Evolutionary conservation across 352 stramenopile genomes (phyloP).

Genomic region (Hyaloperonospora arabidopsidis): DNA sequence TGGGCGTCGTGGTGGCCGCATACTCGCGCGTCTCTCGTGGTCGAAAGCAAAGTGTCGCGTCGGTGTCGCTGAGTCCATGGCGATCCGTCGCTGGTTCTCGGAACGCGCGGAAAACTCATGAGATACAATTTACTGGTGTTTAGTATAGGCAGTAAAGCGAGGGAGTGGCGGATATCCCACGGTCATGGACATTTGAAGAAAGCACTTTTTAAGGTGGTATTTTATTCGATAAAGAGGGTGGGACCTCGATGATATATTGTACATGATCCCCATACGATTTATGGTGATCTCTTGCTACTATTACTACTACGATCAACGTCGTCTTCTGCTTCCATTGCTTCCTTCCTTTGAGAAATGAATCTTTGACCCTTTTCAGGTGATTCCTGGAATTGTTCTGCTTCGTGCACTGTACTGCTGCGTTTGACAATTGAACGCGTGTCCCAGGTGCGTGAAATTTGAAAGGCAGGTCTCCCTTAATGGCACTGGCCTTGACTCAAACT

Average conservation of each 20-base stretch:
- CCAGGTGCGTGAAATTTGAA: conserved; percentile 1
- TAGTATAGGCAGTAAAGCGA: conserved; percentile 8
- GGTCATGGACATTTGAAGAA: not conserved
- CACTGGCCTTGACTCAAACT: not conserved
- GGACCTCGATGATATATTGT: no score
- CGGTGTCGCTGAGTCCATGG: conserved; percentile 19
- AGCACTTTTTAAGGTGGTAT: not conserved
- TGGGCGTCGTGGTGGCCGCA: conserved; percentile 10
- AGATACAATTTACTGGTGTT: conserved; percentile 22
- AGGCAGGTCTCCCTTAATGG: conserved; percentile 2
- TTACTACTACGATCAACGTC: no score
- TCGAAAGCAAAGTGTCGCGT: conserved; percentile 26
- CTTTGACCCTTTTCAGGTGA: not conserved
- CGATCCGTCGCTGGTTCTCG: conserved; percentile 25
- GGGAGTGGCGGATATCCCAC: not conserved
- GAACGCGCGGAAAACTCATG: conserved; percentile 26
- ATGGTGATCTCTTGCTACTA: no score
- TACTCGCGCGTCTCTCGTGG: conserved; percentile 16
- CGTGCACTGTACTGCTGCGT: no score
- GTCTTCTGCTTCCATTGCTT: no score
- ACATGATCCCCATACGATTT: conserved; percentile 11
- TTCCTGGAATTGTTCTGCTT: no score
- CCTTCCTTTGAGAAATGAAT: no score
- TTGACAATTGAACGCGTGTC: no score
- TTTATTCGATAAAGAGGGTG: not conserved